These are phyloP conservation scores for Paramecium pentaurelia DNA, from an alignment of 73 alveolate species.

Conservation along the genomic window DNA sequence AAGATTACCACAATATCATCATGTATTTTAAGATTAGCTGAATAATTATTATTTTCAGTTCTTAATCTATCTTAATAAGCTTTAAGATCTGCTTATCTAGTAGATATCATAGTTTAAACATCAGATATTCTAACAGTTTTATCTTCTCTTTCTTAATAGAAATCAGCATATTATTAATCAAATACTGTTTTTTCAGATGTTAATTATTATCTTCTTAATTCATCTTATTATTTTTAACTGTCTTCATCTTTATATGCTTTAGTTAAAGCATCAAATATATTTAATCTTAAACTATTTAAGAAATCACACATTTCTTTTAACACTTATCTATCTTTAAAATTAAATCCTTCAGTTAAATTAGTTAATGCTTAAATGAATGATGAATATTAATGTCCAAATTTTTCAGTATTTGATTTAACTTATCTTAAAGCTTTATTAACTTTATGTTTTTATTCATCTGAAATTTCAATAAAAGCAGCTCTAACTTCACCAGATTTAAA, in stretches of 20 bases:
- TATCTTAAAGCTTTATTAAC: constrained; percentile 25
- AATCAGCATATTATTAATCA: constrained; percentile 24
- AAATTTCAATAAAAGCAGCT: constrained; percentile 30
- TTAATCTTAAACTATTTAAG: constrained; percentile 28
- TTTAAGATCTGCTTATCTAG: constrained; percentile 3
- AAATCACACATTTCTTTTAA: constrained; percentile 35
- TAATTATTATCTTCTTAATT: background rate
- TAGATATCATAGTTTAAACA: constrained; percentile 13
- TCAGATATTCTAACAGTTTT: constrained; percentile 24
- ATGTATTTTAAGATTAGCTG: constrained; percentile 28
- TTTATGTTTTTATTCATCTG: constrained; percentile 3
- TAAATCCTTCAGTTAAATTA: constrained; percentile 41
- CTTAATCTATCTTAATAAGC: constrained; percentile 42
- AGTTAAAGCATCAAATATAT: constrained; percentile 22
- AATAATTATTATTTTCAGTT: constrained; percentile 19
- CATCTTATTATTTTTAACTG: background rate
- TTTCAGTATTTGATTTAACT: constrained; percentile 23
- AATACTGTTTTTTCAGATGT: constrained; percentile 21
- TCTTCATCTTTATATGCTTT: constrained; percentile 30
- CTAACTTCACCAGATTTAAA: constrained; percentile 32
- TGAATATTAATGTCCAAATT: constrained; percentile 18
- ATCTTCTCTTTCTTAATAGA: constrained; percentile 43
- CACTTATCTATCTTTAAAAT: constrained; percentile 40
- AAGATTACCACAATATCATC: constrained; percentile 44
- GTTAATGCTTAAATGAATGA: constrained; percentile 32